Evolutionary conservation across 129 eudicot species (phyloP).

Genomic region (Helichrysum umbraculigerum): DNA sequence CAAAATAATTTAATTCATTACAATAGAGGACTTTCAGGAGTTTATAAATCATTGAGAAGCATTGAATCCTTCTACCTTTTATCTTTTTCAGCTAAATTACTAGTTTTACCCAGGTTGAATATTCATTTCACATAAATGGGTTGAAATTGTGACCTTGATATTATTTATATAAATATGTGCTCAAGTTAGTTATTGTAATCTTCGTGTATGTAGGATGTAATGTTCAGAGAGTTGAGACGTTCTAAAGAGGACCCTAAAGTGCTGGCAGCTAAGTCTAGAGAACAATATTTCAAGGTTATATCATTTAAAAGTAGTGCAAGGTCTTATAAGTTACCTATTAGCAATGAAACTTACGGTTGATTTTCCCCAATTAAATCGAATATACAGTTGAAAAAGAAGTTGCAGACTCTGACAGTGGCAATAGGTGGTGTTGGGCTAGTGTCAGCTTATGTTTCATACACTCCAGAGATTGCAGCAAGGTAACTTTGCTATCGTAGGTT

Average conservation of each 20-base stretch:
- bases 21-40: too few species aligned
- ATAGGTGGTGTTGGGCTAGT: slow-evolving; percentile 85
- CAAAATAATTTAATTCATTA: too few species aligned
- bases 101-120: background rate
- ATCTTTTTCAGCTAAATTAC: background rate
- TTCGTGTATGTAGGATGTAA: slow-evolving; percentile 52
- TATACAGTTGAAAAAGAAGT: slow-evolving; percentile 80
- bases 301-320: background rate
- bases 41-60: too few species aligned
- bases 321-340: slow-evolving; percentile 4
- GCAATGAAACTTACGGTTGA: slow-evolving; percentile 10
- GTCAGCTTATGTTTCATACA: slow-evolving; percentile 79
- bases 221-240: slow-evolving; percentile 67
- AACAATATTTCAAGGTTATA: slow-evolving; percentile 72
- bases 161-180: background rate
- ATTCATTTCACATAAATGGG: background rate
- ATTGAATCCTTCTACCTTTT: background rate
- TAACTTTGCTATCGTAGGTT: slow-evolving; percentile 26
- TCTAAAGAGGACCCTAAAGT: slow-evolving; percentile 81
- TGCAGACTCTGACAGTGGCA: slow-evolving; percentile 80
- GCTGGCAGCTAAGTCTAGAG: slow-evolving; percentile 86
- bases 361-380: background rate
- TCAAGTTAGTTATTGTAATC: background rate
- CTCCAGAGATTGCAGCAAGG: slow-evolving; percentile 94
- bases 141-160: slow-evolving; percentile 2